A percentile compares a stretch with the other conserved stretches of the same genome.
Conservation (phyloP, 2,329 filamentous ascomycete species). For the Curvularia lunata region DNA sequence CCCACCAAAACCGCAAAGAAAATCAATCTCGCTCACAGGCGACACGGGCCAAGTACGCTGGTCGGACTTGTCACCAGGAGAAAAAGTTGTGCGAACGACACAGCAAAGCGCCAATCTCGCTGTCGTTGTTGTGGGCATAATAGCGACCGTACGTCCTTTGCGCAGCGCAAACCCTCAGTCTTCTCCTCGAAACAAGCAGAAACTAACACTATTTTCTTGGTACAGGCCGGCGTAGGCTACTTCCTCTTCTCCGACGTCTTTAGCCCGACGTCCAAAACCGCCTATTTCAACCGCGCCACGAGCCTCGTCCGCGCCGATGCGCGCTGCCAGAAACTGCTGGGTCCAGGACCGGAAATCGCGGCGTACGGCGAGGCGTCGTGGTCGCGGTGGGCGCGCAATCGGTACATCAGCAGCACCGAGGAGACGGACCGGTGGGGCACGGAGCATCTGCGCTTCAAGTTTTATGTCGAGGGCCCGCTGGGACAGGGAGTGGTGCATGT, state of each 20-base stretch:
- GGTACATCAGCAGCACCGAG: slow-evolving; percentile 66
- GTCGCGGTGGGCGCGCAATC: slow-evolving; percentile 78
- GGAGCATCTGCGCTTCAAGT: slow-evolving; percentile 84
- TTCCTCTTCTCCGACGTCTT: slow-evolving; percentile 48
- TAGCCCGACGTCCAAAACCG: slow-evolving; percentile 76
- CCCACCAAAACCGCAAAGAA: slow-evolving; percentile 60
- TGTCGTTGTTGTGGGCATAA: slow-evolving; percentile 74
- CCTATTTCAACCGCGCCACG: slow-evolving; percentile 86
- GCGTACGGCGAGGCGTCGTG: slow-evolving; percentile 82
- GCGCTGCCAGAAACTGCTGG: slow-evolving; percentile 74
- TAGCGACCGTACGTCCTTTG: slow-evolving; percentile 69
- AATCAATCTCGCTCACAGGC: slow-evolving; percentile 80
- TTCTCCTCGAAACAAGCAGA: not conserved
- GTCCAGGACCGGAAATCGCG: slow-evolving; percentile 73
- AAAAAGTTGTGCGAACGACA: slow-evolving; percentile 83
- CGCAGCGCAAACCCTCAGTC: not conserved
- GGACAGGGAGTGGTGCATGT: slow-evolving; percentile 76
- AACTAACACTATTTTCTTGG: not conserved
- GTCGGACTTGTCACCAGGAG: slow-evolving; percentile 73
- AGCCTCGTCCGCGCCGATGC: slow-evolving; percentile 76
- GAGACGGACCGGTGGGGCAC: slow-evolving; percentile 75
- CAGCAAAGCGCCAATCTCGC: slow-evolving; percentile 91
- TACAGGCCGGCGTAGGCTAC: slow-evolving; percentile 71
- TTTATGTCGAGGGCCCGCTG: slow-evolving; percentile 79
- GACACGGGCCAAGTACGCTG: slow-evolving; percentile 85